Base-by-base conservation (phyloP, 1,139 yeast species). In the Arxiozyma telluris region DNA sequence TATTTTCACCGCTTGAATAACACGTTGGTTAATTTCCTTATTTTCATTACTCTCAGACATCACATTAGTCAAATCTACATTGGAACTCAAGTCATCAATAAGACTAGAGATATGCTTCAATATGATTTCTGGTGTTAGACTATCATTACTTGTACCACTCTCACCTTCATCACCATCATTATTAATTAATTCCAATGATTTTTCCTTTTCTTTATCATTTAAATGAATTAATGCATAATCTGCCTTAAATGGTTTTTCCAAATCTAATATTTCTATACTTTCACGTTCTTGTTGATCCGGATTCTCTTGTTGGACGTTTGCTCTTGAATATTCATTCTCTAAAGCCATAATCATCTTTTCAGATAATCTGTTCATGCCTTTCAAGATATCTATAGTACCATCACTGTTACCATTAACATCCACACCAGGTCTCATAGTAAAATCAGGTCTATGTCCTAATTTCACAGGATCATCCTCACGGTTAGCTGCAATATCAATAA, bases 291-390 rank as follows among this genome's bases (percentile, higher is more conserved):
- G 73, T 22, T 60, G 62, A 9, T 67, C 65, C 21, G 66, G 65
- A 21, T 22, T 41, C 68, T 65, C 45, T 65, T 69, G 44, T 69
- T 66, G 69, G 22, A 66, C 63, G 34, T 64, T 64, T 30, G 64
- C 61, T 58, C 73, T 64, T 1, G 74, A 69, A 56, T 73, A 73
- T 55, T 73, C 72, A 51, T 70, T 71, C 49, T 76, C 75, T 39
- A 76, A 73, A 61, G 81, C 78, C 56, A 80, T 78, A 58, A 89
- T 80, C 87, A 93, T 87, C 61, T 91, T 82, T 55, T 89, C 83
- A 61, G 95, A 85, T 51, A 93, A 74, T 57, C 89, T 80, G 69
- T 93, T 93, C 95, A 91, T 90, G 57, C 96, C 88, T 61, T 85
- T 79, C 74, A 93, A 77, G 42, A 90, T 82, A 15, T 87, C 81